Base-by-base conservation (phyloP, 2,329 filamentous ascomycete genomes). In the Colletotrichum higginsianum region DNA sequence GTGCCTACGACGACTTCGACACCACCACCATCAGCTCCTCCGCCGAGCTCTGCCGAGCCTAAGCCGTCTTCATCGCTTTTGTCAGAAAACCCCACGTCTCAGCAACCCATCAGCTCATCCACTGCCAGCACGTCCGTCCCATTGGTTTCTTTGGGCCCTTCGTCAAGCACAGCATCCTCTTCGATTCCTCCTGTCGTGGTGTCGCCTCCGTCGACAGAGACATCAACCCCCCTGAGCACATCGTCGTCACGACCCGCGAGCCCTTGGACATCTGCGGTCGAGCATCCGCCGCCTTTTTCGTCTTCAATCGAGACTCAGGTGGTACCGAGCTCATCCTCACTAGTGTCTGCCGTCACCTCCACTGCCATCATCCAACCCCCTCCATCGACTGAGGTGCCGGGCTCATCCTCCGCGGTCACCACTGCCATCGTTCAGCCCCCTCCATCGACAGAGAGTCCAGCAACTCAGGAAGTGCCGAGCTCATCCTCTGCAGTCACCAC, bases 1-100 rank as follows among this genome's bases (percentile, higher is more conserved):
- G 8, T 47, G 1, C 44, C 71, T 16, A 56, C 61, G n/a, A 62
- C 63, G 7, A 49, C 65, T 38, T 58, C 64, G 18, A 40, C 53
- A 9, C 30, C 63, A 16, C 52, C 63, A 5, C 38, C 70, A 18
- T 53, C 47, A 42, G 42, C 50, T 35, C 56, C 67, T 5, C 46
- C 67, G 13, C 23, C 67, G 15, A 70, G 40, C 40, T 56, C 62
- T 3, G 38, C 30, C 18, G 38, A 42, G 8, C 46, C 61, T 11
- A 55, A 55, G 12, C 21, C 62, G 21, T 18, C 67, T n/a, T 30
- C 15, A 4, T 16, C 15, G 30, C 40, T n/a, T 4, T n/a, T 50
- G 11, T 49, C 63, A 55, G 42, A 60, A 16, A 30, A 7, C 18
- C n/a, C 47, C 5, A n/a, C n/a, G 26, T 21, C 46, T 16, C 21